Base-by-base conservation (phyloP, 2,329 filamentous ascomycete genomes). In the Bipolaris victoriae region DNA sequence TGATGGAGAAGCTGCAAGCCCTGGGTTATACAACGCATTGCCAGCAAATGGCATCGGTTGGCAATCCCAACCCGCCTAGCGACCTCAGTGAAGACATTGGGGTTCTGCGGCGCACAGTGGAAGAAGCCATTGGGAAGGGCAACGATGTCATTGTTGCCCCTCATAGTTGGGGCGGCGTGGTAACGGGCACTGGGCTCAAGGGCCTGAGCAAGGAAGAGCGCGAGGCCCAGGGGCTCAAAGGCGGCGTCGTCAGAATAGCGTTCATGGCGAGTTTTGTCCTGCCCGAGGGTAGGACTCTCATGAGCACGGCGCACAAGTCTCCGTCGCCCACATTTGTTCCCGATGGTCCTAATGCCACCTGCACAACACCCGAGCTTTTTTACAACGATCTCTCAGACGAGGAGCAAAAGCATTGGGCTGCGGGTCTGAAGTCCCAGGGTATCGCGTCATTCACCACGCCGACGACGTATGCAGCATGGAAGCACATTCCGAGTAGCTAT, bases 81-180 rank as follows among this genome's bases (percentile, higher is more conserved):
- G 72, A 74, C 29, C 70, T 74, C 37, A 58, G 61, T 11, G 67
- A 74, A 4, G 76, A 80, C 48, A 70, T 77, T 16, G 69, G 70
- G 0, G 59, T 69, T 10, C 70, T 79, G 11, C 69, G 65, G 5
- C 54, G 70, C 4, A 61, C 74, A 3, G 58, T 80, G 18, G 62
- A 73, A 13, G 49, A 62, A 5, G 73, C 80, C 5, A 76, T 80
- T 7, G 74, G 76, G 15, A 58, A 76, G 15, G 62, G 61, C 11
- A 77, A 78, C 44, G 70, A 81, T 26, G 73, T 82, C 13, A 62
- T 82, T 0, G 72, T 82, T 2, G 62, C 78, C 5, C 70, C 75
- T 4, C 80, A 83, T 59, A 81, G 77, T 2, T 81, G 80, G 67
- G 76, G 77, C n/a, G 80, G 80, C 13, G 66, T 79, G 1, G 68